Evolutionary conservation across 345 rosid species (phyloP).

Genomic region (Orychophragmus violaceus): DNA sequence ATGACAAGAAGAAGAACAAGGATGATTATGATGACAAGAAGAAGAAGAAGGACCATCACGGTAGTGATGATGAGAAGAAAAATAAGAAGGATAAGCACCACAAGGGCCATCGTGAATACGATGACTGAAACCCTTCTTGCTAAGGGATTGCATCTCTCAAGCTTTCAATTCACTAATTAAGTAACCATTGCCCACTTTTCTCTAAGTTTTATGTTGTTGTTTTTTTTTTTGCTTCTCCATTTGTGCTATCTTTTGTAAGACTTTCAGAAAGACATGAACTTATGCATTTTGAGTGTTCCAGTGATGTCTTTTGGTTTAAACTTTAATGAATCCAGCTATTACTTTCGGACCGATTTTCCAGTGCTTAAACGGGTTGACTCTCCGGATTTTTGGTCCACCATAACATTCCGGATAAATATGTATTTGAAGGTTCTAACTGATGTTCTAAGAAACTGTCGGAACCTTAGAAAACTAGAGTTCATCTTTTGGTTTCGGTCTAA

Average conservation of each 20-base stretch:
- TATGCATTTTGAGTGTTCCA: background rate
- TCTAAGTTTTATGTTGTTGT: background rate
- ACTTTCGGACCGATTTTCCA: background rate
- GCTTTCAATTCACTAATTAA: background rate
- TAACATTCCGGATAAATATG: background rate
- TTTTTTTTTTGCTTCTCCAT: constrained; percentile 3
- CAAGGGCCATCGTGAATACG: constrained; percentile 9
- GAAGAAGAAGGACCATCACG: background rate
- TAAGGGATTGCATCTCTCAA: background rate
- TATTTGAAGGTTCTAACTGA: background rate
- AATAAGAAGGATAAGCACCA: constrained; percentile 12
- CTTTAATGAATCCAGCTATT: background rate
- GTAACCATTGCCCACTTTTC: background rate
- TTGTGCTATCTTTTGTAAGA: constrained; percentile 4
- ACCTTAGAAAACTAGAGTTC: background rate
- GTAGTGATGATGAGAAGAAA: background rate
- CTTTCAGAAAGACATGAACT: background rate
- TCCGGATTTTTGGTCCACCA: background rate
- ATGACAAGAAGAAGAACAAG: background rate
- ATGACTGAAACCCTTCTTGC: constrained; percentile 1
- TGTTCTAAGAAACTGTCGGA: background rate
- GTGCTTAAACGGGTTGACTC: background rate
- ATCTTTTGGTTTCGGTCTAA: background rate
- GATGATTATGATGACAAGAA: background rate
- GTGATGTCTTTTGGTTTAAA: background rate